Evolutionary conservation across 1,139 yeast species (phyloP).

Genomic region (Suhomyces kunorum): DNA sequence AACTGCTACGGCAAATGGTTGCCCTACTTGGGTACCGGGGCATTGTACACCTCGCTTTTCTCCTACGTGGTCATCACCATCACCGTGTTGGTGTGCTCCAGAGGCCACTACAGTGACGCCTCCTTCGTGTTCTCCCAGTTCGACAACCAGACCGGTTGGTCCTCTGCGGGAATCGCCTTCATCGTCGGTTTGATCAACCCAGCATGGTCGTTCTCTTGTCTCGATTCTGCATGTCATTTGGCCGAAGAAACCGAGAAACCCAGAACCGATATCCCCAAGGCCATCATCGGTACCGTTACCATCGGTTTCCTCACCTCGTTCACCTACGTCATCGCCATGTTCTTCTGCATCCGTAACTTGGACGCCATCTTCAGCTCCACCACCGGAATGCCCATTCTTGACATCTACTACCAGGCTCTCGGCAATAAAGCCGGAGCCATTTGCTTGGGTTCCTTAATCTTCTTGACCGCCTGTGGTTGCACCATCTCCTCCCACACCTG

Average conservation of each 20-base stretch:
- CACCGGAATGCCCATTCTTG: conserved; percentile 65
- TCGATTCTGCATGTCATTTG: conserved; percentile 71
- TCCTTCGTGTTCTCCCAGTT: conserved; percentile 62
- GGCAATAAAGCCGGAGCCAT: conserved; percentile 58
- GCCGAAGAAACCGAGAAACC: conserved; percentile 66
- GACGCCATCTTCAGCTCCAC: conserved; percentile 45
- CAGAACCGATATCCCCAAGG: conserved; percentile 60
- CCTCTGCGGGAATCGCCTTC: conserved; percentile 58
- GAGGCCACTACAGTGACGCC: conserved; percentile 57
- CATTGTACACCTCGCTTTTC: conserved; percentile 54
- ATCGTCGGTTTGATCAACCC: conserved; percentile 68
- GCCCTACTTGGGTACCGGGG: conserved; percentile 52
- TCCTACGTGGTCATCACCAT: conserved; percentile 58
- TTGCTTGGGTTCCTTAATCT: conserved; percentile 56
- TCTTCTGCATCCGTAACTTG: conserved; percentile 57
- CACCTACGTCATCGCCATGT: conserved; percentile 60
- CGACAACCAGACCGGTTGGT: conserved; percentile 68
- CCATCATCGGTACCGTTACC: conserved; percentile 64
- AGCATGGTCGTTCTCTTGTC: conserved; percentile 68
- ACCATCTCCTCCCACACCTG: conserved; percentile 72
- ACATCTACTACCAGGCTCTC: conserved; percentile 60
- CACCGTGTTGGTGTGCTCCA: conserved; percentile 56
- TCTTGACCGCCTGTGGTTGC: conserved; percentile 68
- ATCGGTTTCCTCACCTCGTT: conserved; percentile 66
- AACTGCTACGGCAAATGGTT: conserved; percentile 60